Evolutionary conservation across 2,329 filamentous ascomycete species (phyloP).

Genomic region (Clarireedia homoeocarpa): DNA sequence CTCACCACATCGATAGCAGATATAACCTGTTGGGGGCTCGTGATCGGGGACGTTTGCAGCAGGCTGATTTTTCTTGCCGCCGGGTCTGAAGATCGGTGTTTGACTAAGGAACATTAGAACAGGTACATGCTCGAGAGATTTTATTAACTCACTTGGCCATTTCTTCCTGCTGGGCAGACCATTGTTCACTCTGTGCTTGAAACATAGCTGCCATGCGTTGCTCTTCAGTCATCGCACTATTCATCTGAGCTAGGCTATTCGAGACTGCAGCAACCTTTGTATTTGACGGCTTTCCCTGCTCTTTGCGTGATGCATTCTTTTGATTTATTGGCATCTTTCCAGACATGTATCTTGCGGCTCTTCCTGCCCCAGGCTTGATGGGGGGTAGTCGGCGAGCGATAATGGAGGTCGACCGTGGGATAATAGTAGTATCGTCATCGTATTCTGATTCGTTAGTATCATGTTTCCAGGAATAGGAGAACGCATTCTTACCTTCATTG

Average conservation of each 20-base stretch:
- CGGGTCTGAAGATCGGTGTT: slow-evolving; percentile 53
- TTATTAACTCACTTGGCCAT: slow-evolving; percentile 63
- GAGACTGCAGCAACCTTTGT: slow-evolving; percentile 46
- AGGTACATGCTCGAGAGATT: slow-evolving; percentile 27
- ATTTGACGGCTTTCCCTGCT: slow-evolving; percentile 51
- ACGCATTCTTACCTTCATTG: slow-evolving; percentile 65
- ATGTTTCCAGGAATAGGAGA: background rate
- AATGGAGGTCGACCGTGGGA: slow-evolving; percentile 89
- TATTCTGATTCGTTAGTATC: slow-evolving; percentile 59
- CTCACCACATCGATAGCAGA: slow-evolving; percentile 92
- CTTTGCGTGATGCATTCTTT: slow-evolving; percentile 67
- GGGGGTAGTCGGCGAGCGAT: slow-evolving; percentile 83
- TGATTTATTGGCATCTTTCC: slow-evolving; percentile 90
- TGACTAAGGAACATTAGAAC: slow-evolving; percentile 41
- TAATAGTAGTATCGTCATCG: slow-evolving; percentile 95
- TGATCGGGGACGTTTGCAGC: slow-evolving; percentile 78
- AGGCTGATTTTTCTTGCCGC: slow-evolving; percentile 37
- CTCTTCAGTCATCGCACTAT: slow-evolving; percentile 80
- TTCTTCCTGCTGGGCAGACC: slow-evolving; percentile 87
- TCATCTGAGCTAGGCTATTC: slow-evolving; percentile 56
- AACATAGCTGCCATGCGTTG: slow-evolving; percentile 92
- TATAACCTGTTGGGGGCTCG: slow-evolving; percentile 85
- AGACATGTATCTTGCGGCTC: slow-evolving; percentile 89
- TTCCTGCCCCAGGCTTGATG: slow-evolving; percentile 74
- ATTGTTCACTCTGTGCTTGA: slow-evolving; percentile 80